Base-by-base conservation (phyloP, 202 grass and related monocot genomes). In the Setaria viridis region DNA sequence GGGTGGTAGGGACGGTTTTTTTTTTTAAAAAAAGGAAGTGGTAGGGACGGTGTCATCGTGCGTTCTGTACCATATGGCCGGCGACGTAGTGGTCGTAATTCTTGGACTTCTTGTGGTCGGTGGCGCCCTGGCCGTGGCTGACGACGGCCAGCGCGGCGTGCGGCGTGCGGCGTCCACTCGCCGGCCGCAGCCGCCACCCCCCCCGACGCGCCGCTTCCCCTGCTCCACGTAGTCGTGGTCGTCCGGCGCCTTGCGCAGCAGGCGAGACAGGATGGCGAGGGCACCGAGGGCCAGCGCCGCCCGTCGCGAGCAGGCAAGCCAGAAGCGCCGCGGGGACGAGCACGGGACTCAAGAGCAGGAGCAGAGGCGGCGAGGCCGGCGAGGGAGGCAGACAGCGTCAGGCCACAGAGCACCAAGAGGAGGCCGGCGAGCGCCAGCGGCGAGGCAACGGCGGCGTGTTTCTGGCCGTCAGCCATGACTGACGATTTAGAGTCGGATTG, bases 301-400 rank as follows among this genome's bases (percentile, higher is more conserved):
- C 92, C 7, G 86, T 49, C 6, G 83, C 80, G 1, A 87, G 83
- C 62, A 91, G 65, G 3, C 50, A 76, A 11, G 86, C 71, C 79
- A 85, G 49, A 42, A 87, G 54, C 42, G 87, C 84, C 14, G 87
- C 89, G 0, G 92, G 92, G 2, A 87, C 87, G 43, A 94, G 77
- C 49, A 94, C 84, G 1, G 89, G 89, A 83, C 92, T 91, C 35
- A 89, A 82, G 8, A 94, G 77, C 32, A 94, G 41, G 49, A 94
- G 63, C 48, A 89, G 49, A 11, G 89, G 92, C 25, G 42, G 78
- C 57, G 15, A 94, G 84, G 20, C 92, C 92, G 1, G 71, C 77
- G 49, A 91, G 34, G 21, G 87, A 85, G 13, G 63, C 81, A 0
- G 50, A 29, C 12, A 87, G 77, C 20, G 89, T 64, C 13, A 91